phyloP scores from a whole-genome alignment of 2,329 filamentous ascomycete species.

The Colletotrichum tofieldiae region DNA sequence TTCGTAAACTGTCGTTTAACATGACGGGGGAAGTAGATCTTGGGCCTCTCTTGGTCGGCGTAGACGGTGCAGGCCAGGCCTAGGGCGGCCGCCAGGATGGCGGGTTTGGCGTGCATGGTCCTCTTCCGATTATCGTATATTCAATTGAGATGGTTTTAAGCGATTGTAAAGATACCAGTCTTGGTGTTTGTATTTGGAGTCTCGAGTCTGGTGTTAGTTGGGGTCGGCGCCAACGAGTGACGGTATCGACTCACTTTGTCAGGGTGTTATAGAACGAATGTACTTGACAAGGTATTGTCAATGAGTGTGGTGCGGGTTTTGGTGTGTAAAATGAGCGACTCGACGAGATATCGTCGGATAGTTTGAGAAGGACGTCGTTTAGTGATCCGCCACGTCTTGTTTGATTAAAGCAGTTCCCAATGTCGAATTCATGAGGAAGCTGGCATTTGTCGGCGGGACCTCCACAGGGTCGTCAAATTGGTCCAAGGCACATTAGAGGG shows the following conservation, averaged over 20 bases:
- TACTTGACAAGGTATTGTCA: constrained; percentile 71
- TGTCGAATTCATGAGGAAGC: constrained; percentile 41
- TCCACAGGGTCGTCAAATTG: constrained; percentile 33
- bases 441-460: constrained; percentile 38
- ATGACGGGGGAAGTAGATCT: constrained; percentile 72
- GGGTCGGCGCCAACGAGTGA: constrained; percentile 36
- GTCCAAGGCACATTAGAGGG: constrained; percentile 29
- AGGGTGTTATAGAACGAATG: constrained; percentile 69
- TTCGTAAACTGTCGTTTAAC: constrained; percentile 68
- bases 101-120: constrained; percentile 67
- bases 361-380: constrained; percentile 28
- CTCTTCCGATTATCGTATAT: constrained; percentile 24
- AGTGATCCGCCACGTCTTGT: constrained; percentile 37
- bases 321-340: constrained; percentile 43
- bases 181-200: constrained; percentile 18
- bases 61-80: constrained; percentile 63
- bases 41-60: constrained; percentile 62
- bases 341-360: constrained; percentile 43
- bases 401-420: constrained; percentile 23
- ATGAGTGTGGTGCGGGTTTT: constrained; percentile 60
- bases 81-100: constrained; percentile 64
- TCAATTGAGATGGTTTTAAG: constrained; percentile 23
- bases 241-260: constrained; percentile 52
- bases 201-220: constrained; percentile 30
- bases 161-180: constrained; percentile 40